Evolutionary conservation across 2,329 filamentous ascomycete genomes (phyloP).

Genomic region (Aureobasidium sp.): DNA sequence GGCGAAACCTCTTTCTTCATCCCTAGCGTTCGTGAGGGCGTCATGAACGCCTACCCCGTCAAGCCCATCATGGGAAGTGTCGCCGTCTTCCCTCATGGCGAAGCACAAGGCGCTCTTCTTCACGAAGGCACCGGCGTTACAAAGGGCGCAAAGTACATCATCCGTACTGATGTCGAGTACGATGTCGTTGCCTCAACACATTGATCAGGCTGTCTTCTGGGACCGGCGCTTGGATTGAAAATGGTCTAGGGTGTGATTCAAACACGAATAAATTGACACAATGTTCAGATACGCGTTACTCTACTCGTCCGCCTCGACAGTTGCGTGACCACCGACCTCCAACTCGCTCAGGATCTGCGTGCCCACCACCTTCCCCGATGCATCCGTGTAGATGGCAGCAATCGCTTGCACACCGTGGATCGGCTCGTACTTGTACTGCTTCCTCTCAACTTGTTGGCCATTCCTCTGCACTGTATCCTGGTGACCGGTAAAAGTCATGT

Average conservation of each 20-base stretch:
- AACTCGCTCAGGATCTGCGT: constrained; percentile 24
- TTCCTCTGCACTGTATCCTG: constrained; percentile 30
- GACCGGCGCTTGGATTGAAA: neutral
- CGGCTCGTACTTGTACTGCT: constrained; percentile 31
- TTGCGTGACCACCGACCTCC: constrained; percentile 20
- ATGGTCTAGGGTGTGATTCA: neutral
- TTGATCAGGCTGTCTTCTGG: neutral
- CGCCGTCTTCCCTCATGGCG: constrained; percentile 75
- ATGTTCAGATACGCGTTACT: no score
- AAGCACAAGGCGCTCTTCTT: constrained; percentile 68
- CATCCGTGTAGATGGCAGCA: constrained; percentile 26
- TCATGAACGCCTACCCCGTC: constrained; percentile 74
- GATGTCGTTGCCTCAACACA: constrained; percentile 53
- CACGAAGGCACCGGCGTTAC: constrained; percentile 77
- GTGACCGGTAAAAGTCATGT: constrained; percentile 59
- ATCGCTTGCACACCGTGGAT: constrained; percentile 30
- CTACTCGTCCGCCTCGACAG: constrained; percentile 4
- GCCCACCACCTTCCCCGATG: constrained; percentile 23
- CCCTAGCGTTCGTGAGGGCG: constrained; percentile 68
- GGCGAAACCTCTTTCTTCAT: constrained; percentile 79
- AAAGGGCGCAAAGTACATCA: constrained; percentile 74
- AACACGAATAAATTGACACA: no score
- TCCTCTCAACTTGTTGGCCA: constrained; percentile 27
- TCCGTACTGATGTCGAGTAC: constrained; percentile 76
- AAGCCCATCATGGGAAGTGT: constrained; percentile 74